Base-by-base conservation (phyloP, 352 stramenopile genomes). In the Pythium diclinum region DNA sequence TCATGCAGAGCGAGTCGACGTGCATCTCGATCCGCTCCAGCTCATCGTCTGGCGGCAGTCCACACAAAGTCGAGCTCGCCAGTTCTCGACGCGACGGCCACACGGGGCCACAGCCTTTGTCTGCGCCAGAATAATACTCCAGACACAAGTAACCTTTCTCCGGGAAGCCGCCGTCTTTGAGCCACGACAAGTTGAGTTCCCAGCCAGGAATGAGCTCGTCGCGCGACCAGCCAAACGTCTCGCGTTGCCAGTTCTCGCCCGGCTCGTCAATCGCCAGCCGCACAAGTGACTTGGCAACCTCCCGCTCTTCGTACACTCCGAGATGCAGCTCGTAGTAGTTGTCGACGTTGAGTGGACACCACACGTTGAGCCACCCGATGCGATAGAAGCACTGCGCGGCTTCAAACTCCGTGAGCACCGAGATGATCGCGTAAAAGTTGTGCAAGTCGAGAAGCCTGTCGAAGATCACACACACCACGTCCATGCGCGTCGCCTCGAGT, bases 311-410 rank as follows among this genome's bases (percentile, higher is more conserved):
- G 57, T 89, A 91, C 6, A 73, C 68, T n/a, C 76, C 51, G 14
- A 93, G 57, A 10, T 84, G 72, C 8, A 93, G 75, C 61, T 91
- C 81, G 53, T 93, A 93, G 68, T 91, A 91, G 58, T 88, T 87
- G 62, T 93, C 82, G 2, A 81, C 79, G 19, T 79, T 74, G 56
- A 93, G 56, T 16, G 83, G 78, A 13, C 76, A 83, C 76, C 83
- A 87, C 6, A 89, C 56, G 49, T 93, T 91, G 32, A 93, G 71
- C 78, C 85, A 91, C 0, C 85, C 85, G 19, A 91, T 64, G 38
- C 82, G 77, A 56, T 87, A 87, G 19, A 87, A 59, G 55, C 78
- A 78, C 60, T 91, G 81, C 14, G 69, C 75, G 3, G 78, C 77
- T 56, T 94, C 85, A 3, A 65, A 57, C 38, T 91, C 81, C 3